phyloP scores from a whole-genome alignment of 192 early-diverging fungal species.

The Umbelopsis ramanniana region DNA sequence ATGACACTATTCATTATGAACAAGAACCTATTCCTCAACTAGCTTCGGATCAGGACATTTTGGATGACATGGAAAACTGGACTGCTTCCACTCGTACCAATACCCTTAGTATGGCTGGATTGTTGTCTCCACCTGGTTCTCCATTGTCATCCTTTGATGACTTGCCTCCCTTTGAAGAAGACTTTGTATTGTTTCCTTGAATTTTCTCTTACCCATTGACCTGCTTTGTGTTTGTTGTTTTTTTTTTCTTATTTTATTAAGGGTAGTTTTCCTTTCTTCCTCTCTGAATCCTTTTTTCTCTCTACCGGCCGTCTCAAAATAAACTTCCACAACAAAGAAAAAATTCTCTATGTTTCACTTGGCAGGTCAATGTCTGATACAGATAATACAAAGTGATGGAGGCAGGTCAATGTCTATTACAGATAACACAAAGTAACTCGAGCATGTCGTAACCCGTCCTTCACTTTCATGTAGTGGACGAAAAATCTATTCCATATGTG shows the following conservation, averaged over 20 bases:
- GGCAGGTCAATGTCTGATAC: no score
- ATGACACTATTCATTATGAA: background rate
- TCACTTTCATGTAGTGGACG: no score
- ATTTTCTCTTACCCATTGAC: background rate
- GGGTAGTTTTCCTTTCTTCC: background rate
- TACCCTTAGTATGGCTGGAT: background rate
- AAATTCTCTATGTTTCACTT: background rate
- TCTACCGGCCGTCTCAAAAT: background rate
- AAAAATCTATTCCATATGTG: no score
- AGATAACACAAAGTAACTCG: no score
- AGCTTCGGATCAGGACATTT: constrained; percentile 12
- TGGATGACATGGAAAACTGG: constrained; percentile 12
- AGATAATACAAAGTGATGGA: no score
- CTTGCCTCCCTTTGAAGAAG: constrained; percentile 14
- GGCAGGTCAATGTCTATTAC: no score
- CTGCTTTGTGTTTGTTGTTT: background rate
- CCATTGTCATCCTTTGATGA: constrained; percentile 15
- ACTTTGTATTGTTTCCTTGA: constrained; percentile 17
- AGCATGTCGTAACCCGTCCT: no score
- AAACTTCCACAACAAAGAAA: background rate
- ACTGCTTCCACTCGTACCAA: background rate
- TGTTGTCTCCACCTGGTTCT: constrained; percentile 19
- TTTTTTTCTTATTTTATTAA: background rate
- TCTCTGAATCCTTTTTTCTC: background rate
- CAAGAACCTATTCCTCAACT: background rate